These are phyloP conservation scores for Danielia oregonensis DNA, from an alignment of 805 yeast species.

Conservation along the genomic window DNA sequence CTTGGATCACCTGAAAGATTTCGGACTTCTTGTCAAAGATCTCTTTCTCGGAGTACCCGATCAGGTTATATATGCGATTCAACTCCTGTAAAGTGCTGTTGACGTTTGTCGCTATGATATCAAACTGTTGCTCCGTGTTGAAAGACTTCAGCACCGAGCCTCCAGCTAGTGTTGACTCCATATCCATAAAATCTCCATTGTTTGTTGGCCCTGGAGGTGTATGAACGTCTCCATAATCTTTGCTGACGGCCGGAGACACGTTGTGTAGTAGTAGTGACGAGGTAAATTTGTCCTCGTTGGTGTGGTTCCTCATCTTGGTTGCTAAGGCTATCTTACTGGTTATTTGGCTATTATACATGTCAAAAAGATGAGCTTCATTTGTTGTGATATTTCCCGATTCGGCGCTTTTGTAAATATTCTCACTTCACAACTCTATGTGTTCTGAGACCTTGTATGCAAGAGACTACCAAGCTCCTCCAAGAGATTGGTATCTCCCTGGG, in stretches of 20 bases:
- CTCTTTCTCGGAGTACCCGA: constrained; percentile 53
- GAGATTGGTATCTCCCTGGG: constrained; percentile 1
- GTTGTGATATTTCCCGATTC: constrained; percentile 5
- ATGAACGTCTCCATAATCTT: no score
- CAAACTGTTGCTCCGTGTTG: constrained; percentile 20
- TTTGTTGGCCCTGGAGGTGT: constrained; percentile 1
- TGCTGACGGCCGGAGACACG: no score
- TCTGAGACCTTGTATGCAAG: background rate
- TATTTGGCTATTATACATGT: background rate
- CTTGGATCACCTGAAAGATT: constrained; percentile 47
- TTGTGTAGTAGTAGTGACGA: no score
- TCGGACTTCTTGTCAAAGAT: constrained; percentile 45
- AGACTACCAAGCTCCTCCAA: constrained; percentile 4
- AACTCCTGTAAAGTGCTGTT: constrained; percentile 38
- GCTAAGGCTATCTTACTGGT: no score
- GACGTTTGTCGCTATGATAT: constrained; percentile 31
- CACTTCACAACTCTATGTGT: constrained; percentile 10
- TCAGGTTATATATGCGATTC: constrained; percentile 45
- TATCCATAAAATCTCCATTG: background rate
- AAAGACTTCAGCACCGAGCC: constrained; percentile 1
- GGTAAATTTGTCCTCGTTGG: no score
- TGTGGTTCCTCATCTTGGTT: no score
- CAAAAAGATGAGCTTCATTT: constrained; percentile 3
- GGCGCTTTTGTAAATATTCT: constrained; percentile 5
- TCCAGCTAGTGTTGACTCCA: constrained; percentile 2